Percentiles rank a stretch among this genome's conserved stretches.
Conservation (phyloP, 176 grass and related monocot species). For the Alloteropsis semialata region DNA sequence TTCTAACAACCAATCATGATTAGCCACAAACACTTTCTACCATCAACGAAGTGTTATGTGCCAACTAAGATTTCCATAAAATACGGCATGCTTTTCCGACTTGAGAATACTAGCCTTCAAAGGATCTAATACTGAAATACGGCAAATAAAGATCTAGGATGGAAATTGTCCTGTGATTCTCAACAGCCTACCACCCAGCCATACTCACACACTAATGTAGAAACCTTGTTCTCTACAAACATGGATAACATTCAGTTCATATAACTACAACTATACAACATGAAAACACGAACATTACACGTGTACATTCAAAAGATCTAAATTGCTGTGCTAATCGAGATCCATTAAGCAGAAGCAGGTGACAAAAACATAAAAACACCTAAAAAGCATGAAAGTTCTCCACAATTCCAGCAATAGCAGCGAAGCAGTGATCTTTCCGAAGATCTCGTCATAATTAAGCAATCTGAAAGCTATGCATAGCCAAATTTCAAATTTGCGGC, state of each 20-base stretch:
- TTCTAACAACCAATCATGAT: conserved; percentile 45
- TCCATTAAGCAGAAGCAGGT: background rate
- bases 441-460: conserved; percentile 45
- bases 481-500: conserved; percentile 8
- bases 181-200: background rate
- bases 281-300: background rate
- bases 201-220: background rate
- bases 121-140: conserved; percentile 22
- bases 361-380: background rate
- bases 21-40: conserved; percentile 8
- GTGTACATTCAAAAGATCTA: conserved; percentile 6
- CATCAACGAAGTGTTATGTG: conserved; percentile 19
- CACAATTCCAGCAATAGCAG: background rate
- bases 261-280: background rate
- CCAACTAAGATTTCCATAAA: conserved; percentile 28
- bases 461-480: conserved; percentile 8
- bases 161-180: background rate
- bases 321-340: conserved; percentile 15
- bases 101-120: conserved; percentile 17
- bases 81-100: no score
- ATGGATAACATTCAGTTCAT: conserved; percentile 8
- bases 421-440: conserved; percentile 18
- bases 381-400: background rate
- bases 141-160: conserved; percentile 23
- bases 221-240: background rate